Evolutionary conservation across 257 asterid genomes (phyloP), one percentile per base, ranked within the genome.

Genomic region (Verbascum thapsus): DNA sequence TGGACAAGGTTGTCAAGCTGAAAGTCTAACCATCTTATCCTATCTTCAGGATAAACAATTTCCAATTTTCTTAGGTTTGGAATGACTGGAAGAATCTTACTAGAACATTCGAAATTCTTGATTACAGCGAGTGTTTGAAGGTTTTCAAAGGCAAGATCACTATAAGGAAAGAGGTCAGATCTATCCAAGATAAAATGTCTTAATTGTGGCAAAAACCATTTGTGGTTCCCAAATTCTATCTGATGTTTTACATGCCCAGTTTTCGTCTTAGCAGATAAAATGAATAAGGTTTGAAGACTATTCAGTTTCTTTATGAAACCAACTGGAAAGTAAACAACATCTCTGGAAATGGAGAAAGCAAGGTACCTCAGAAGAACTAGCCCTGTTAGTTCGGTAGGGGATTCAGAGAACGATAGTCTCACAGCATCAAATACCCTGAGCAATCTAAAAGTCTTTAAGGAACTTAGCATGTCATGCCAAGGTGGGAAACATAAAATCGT

Each of bases 331-430:
- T 1, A 26, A 26, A 26, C 5, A 26, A 5, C 2, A 35, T n/a
- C 8, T 8, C 8, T 9, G 0, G 49, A 18, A 41, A 19, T 18
- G 2, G 13, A 48, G 6, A 26, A 18, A 41, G 68, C 41, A 52
- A 69, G 74, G 57, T 69, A 60, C 42, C 68, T 60, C 26, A 65
- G 15, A 53, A 53, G 63, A 11, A 53, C 23, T 1, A 38, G 37
- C 48, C 43, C 54, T n/a, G 22, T 10, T 13, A 60, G 1, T n/a
- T 7, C 53, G 17, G 7, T 0, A 18, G 19, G 32, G 32, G 5
- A 26, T 26, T 1, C 5, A 26, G 3, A 7, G 22, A 30, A 1
- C 9, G 4, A 6, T 2, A n/a, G 60, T 6, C 8, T 7, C 13
- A 6, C 37, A 20, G 17, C 0, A 39, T 57, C 50, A 10, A 57